These are phyloP conservation scores for Fusarium redolens DNA, from an alignment of 2,329 filamentous ascomycete species.

Conservation along the genomic window DNA sequence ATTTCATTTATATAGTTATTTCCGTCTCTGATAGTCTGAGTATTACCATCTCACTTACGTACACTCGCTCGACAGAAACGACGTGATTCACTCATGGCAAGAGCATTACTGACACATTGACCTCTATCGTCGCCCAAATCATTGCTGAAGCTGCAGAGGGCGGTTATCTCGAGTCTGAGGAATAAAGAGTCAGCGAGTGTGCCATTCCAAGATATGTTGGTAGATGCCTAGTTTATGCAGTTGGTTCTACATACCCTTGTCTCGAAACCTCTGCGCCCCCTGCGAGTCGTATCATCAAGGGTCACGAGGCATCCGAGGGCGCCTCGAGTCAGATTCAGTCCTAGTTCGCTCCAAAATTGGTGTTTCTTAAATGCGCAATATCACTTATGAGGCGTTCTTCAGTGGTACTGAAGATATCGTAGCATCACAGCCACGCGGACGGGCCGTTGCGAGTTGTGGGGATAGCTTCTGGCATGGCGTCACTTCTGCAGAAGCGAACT, in stretches of 20 bases:
- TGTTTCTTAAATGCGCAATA: neutral
- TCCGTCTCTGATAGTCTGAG: conserved; percentile 8
- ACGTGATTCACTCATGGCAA: neutral
- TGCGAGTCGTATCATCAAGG: conserved; percentile 1
- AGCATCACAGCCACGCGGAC: conserved; percentile 12
- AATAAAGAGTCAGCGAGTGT: neutral
- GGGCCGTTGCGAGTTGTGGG: conserved; percentile 29
- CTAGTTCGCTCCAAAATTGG: neutral
- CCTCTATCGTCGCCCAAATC: neutral
- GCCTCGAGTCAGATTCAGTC: neutral
- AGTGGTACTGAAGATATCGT: neutral
- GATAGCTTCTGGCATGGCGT: neutral
- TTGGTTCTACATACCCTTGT: conserved; percentile 24
- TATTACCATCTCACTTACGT: neutral
- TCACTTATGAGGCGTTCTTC: neutral
- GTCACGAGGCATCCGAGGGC: conserved; percentile 12
- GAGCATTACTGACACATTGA: neutral
- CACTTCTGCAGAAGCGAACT: neutral
- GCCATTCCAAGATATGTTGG: conserved; percentile 1
- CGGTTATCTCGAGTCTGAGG: neutral
- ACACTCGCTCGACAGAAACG: neutral
- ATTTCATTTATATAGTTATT: neutral
- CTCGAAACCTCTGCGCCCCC: conserved; percentile 31
- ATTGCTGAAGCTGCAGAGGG: neutral
- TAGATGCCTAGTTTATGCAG: conserved; percentile 2